A percentile compares a stretch with the other conserved stretches of the same genome.
Evolutionary conservation across 768 basidiomycete species (phyloP).

Genomic region (Lactarius evosmus): DNA sequence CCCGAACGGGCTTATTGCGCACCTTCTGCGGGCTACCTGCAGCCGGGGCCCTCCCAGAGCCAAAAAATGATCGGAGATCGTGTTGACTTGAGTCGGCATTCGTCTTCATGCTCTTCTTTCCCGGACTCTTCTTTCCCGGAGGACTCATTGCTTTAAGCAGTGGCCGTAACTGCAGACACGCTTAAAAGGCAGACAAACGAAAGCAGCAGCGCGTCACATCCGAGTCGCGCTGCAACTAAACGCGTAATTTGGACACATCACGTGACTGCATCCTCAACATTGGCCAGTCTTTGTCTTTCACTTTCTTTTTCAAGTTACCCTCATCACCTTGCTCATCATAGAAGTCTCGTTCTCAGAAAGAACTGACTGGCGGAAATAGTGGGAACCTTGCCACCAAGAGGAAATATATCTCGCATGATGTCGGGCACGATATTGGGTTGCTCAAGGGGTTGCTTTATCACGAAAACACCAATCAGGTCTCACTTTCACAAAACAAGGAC

Average conservation of each 20-base stretch:
- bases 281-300: too few relatives aligned
- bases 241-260: not conserved
- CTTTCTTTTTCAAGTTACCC: not conserved
- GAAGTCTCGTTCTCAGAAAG: too few relatives aligned
- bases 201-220: not conserved
- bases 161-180: not conserved
- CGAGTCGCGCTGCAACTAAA: too few relatives aligned
- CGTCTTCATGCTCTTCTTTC: constrained; percentile 8
- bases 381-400: too few relatives aligned
- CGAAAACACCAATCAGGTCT: not conserved
- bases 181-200: not conserved
- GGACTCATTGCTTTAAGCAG: constrained; percentile 6
- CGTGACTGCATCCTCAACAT: too few relatives aligned
- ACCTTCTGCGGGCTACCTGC: constrained; percentile 7
- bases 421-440: too few relatives aligned
- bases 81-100: constrained; percentile 13
- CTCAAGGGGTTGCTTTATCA: too few relatives aligned
- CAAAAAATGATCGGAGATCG: constrained; percentile 20
- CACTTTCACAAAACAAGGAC: not conserved
- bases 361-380: too few relatives aligned
- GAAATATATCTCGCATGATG: too few relatives aligned
- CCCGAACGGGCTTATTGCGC: not conserved
- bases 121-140: constrained; percentile 12
- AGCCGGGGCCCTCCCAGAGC: constrained; percentile 3
- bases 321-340: too few relatives aligned